Conservation (phyloP, 306 rosid genomes). For the Castanea crenata region DNA sequence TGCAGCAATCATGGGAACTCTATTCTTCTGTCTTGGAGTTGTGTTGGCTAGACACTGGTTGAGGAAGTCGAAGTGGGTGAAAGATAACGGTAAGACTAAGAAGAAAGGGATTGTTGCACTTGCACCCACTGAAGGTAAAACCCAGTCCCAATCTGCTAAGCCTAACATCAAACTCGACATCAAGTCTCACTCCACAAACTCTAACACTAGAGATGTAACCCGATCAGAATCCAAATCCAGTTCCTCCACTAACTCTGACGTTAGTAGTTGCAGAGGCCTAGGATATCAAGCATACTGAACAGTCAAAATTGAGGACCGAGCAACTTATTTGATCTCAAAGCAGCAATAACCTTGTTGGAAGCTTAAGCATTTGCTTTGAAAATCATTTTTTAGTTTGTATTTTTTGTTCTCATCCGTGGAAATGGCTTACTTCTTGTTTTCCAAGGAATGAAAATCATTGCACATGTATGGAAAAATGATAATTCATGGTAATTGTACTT, state of each 20-base stretch:
- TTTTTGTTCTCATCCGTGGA: too few species aligned
- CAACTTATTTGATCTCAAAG: not conserved
- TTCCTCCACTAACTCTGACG: conserved; percentile 46
- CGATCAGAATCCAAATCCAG: conserved; percentile 27
- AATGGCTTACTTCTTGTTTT: too few species aligned
- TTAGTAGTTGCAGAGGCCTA: conserved; percentile 41
- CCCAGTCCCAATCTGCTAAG: not conserved
- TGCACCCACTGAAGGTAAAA: not conserved
- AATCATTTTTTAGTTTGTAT: too few species aligned
- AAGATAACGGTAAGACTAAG: not conserved
- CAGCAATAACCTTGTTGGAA: not conserved
- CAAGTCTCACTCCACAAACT: not conserved
- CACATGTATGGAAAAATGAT: too few species aligned
- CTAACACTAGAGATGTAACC: conserved; percentile 11
- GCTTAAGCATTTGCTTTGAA: too few species aligned
- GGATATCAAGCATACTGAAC: conserved; percentile 67
- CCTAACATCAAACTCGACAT: not conserved
- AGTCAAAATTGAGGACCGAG: not conserved
- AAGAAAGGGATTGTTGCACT: not conserved
- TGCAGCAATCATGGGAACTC: conserved; percentile 46
- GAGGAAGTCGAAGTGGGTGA: conserved; percentile 60
- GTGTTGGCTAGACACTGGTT: not conserved
- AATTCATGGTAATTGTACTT: too few species aligned
- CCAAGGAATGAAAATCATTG: too few species aligned
- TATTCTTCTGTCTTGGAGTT: not conserved